Evolutionary conservation across 228 moss, liverwort and hornwort species (phyloP), one percentile per base, ranked within the genome.

Genomic region (Sphagnum fallax): DNA sequence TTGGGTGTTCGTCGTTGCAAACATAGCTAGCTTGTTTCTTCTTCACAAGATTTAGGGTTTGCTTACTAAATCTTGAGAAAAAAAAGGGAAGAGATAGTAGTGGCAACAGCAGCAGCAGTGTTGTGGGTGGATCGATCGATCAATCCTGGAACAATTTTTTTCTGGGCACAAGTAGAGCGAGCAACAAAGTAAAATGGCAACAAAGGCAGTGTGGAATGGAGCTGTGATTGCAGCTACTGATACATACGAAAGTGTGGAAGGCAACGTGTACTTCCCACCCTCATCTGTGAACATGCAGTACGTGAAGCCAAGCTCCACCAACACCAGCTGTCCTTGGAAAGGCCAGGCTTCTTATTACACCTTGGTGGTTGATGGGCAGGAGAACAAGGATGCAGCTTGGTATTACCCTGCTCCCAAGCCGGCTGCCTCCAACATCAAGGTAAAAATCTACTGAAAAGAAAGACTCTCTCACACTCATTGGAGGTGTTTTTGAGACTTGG

Each of bases 301-400:
- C 59, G 48, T 72, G 6, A 90, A 90, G 77, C 78, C 90, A 60
- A 93, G 88, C 87, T 52, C 79, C 67, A 90, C 90, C 57, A 86
- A 89, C 62, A 81, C 88, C 51, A 84, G 64, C 48, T 93, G 93
- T 67, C 47, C 72, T 72, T 93, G 93, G 93, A 93, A 93, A 70
- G 90, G 93, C 47, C 49, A 74, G 49, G 93, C 90, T 5, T 90
- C 90, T 10, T 93, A 90, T 64, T 93, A 93, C 70, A 93, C 78
- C 69, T 14, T 93, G 6, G 90, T 90, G 70, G 93, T 90, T 63
- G 87, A 93, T 14, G 90, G 90, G n/a, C 85, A 89, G 83, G 75
- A 81, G 80, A 93, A 93, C 69, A 89, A 85, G 71, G 93, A 93
- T 71, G 93, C 93, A n/a, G 93, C 90, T 5, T 93, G 93, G 93